These are phyloP conservation scores for Ceratobasidium sp. DNA, from an alignment of 1,284 basidiomycete genomes.

Conservation along the genomic window DNA sequence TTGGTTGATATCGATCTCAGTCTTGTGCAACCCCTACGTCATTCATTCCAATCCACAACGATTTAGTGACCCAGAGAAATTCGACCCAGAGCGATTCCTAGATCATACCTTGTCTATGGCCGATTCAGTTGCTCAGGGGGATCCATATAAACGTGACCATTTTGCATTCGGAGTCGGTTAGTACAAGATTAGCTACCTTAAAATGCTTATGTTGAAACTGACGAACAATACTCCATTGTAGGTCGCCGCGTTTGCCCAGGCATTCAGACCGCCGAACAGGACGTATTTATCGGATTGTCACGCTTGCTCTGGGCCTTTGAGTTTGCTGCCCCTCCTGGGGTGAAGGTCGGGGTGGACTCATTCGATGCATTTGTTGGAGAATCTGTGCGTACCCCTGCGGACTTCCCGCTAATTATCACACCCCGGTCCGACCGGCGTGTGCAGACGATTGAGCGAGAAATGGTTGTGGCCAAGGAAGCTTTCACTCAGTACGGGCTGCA, in stretches of 20 bases:
- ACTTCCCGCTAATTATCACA: slow-evolving; percentile 22
- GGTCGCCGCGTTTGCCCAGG: slow-evolving; percentile 31
- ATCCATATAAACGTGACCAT: slow-evolving; percentile 37
- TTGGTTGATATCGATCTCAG: neutral
- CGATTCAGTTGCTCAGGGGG: slow-evolving; percentile 39
- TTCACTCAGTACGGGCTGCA: slow-evolving; percentile 16
- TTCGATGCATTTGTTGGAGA: neutral
- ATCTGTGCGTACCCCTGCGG: neutral
- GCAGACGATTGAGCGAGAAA: slow-evolving; percentile 12
- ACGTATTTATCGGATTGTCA: slow-evolving; percentile 27
- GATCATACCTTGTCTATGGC: slow-evolving; percentile 25
- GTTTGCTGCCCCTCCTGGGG: slow-evolving; percentile 31
- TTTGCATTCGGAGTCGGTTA: slow-evolving; percentile 38
- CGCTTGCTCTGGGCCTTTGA: slow-evolving; percentile 33
- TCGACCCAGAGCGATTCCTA: slow-evolving; percentile 35
- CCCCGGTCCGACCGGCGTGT: slow-evolving; percentile 23
- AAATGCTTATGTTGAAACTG: neutral
- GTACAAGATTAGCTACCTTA: neutral
- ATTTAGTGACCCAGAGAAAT: slow-evolving; percentile 16
- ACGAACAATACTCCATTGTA: neutral
- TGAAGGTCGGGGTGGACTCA: neutral
- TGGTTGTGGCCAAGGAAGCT: slow-evolving; percentile 15
- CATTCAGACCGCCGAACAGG: slow-evolving; percentile 31
- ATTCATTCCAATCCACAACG: slow-evolving; percentile 34
- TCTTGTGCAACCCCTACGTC: slow-evolving; percentile 34